These are phyloP conservation scores for Leccinellum rugosiceps DNA, from an alignment of 768 basidiomycete genomes.

Conservation along the genomic window DNA sequence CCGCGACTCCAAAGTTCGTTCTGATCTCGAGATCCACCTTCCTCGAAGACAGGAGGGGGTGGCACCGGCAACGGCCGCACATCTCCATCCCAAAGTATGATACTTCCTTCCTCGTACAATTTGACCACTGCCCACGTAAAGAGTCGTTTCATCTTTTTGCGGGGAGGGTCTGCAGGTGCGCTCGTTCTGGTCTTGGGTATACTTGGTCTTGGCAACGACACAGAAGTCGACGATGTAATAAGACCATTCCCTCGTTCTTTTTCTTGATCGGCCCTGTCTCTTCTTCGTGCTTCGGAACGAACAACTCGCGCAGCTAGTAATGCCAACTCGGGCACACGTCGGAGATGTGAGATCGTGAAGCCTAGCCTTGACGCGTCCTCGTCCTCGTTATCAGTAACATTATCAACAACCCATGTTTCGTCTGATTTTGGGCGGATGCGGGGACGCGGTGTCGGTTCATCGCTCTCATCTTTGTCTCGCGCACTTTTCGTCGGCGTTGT, in stretches of 20 bases:
- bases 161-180: conserved; percentile 20
- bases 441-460: conserved; percentile 16
- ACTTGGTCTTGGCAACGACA: background rate
- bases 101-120: conserved; percentile 67
- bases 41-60: conserved; percentile 2
- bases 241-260: conserved; percentile 22
- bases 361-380: conserved; percentile 32
- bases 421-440: background rate
- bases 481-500: conserved; percentile 35
- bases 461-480: conserved; percentile 5
- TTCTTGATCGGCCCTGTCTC: conserved; percentile 46
- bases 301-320: conserved; percentile 65
- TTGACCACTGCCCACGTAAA: conserved; percentile 64
- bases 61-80: conserved; percentile 34
- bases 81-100: conserved; percentile 72
- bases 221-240: background rate
- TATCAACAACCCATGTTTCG: background rate
- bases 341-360: conserved; percentile 71
- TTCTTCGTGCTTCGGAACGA: conserved; percentile 53
- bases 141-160: conserved; percentile 59
- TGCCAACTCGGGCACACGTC: conserved; percentile 71
- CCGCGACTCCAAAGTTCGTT: conserved; percentile 49
- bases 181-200: background rate
- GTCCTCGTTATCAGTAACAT: background rate
- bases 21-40: background rate